phyloP scores from a whole-genome alignment of 345 rosid genomes.

The Triadica sebifera region DNA sequence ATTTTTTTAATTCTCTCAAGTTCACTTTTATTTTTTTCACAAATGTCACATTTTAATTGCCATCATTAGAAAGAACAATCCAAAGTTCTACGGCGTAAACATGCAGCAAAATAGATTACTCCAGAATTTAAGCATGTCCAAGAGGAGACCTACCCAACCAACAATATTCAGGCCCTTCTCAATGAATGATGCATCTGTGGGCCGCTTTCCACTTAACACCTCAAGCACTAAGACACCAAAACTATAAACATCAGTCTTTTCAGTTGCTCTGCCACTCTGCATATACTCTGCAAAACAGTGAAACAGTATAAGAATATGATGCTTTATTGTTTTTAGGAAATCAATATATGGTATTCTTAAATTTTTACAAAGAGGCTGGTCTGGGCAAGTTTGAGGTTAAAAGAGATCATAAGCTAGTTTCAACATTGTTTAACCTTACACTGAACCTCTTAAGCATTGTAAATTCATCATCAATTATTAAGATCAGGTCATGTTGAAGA shows the following conservation, averaged over 20 bases:
- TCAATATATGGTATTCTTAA: not conserved
- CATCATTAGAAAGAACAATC: not conserved
- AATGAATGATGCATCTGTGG: constrained; percentile 92
- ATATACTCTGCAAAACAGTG: constrained; percentile 70
- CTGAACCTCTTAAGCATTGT: not conserved
- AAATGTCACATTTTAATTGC: not conserved
- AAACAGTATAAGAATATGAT: constrained; percentile 6
- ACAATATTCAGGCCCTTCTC: constrained; percentile 97
- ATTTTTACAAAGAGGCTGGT: not conserved
- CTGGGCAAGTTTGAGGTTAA: constrained; percentile 10
- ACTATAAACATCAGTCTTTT: constrained; percentile 95
- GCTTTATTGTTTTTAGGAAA: not conserved
- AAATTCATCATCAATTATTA: not conserved
- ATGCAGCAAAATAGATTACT: not conserved
- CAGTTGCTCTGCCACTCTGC: constrained; percentile 99
- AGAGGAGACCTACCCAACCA: constrained; percentile 77
- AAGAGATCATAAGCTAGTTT: constrained; percentile 6
- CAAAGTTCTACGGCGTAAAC: not conserved
- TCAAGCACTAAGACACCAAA: constrained; percentile 94
- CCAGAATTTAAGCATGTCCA: not conserved
- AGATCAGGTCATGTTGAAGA: not conserved
- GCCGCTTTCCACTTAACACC: constrained; percentile 91
- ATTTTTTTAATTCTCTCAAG: not conserved
- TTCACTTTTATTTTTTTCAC: no score
- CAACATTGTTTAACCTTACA: not conserved